phyloP scores from a whole-genome alignment of 2,329 filamentous ascomycete species.

The Diaporthe helianthi region DNA sequence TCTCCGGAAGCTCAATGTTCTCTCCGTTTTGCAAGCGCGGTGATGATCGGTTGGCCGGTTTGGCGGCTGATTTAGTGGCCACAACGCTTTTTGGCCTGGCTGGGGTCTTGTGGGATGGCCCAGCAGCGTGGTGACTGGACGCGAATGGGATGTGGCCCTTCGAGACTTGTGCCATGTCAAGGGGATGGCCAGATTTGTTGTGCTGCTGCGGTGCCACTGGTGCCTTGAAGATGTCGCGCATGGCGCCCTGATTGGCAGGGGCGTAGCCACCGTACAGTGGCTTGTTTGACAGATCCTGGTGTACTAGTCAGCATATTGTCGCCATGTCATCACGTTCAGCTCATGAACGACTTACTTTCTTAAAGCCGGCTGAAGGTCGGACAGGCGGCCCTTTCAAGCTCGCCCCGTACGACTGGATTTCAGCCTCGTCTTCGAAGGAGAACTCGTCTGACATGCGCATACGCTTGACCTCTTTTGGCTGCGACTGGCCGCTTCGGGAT shows the following conservation, averaged over 20 bases:
- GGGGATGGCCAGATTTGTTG: conserved; percentile 70
- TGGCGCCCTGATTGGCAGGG: conserved; percentile 60
- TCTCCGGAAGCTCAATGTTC: conserved; percentile 89
- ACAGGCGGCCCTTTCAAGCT: conserved; percentile 83
- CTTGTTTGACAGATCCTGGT: conserved; percentile 67
- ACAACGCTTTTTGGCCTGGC: conserved; percentile 58
- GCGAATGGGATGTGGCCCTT: conserved; percentile 92
- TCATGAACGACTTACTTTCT: conserved; percentile 64
- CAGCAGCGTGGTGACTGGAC: conserved; percentile 66
- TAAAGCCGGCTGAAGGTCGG: conserved; percentile 74
- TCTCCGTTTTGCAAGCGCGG: conserved; percentile 90
- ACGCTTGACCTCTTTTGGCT: conserved; percentile 79
- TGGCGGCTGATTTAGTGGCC: conserved; percentile 63
- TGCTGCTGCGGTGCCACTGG: conserved; percentile 73
- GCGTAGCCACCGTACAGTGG: conserved; percentile 68
- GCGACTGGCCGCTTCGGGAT: conserved; percentile 63
- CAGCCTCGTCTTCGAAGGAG: conserved; percentile 62
- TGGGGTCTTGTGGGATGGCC: conserved; percentile 71
- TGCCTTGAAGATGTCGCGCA: conserved; percentile 69
- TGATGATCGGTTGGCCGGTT: conserved; percentile 71
- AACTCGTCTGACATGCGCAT: conserved; percentile 78
- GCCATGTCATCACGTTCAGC: neutral
- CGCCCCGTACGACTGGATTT: conserved; percentile 62
- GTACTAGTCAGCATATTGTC: conserved; percentile 44
- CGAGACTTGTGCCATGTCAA: conserved; percentile 87